A percentile compares a stretch with the other conserved stretches of the same genome.
Evolutionary conservation across 768 basidiomycete species (phyloP).

Genomic region (Arthromyces matolae): DNA sequence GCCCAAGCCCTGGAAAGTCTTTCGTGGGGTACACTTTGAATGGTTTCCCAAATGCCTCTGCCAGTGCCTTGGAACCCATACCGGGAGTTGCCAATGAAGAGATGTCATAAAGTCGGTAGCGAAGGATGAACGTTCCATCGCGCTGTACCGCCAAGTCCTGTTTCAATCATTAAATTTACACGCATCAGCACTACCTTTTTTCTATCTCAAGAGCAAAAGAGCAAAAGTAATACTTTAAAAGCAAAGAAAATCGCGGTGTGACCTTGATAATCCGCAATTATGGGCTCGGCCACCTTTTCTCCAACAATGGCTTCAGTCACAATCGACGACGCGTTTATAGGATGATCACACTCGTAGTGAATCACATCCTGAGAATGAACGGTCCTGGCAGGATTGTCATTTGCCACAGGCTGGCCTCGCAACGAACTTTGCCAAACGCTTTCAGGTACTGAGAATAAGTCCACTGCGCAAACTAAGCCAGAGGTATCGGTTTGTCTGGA

Average conservation of each 20-base stretch:
- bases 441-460: constrained; percentile 61
- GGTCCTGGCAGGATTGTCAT: neutral
- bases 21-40: constrained; percentile 73
- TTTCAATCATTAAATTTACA: neutral
- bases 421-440: constrained; percentile 1
- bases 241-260: constrained; percentile 56
- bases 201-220: too few species aligned
- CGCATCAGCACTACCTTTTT: too few species aligned
- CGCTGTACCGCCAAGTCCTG: constrained; percentile 68
- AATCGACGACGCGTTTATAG: constrained; percentile 38
- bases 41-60: constrained; percentile 62
- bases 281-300: constrained; percentile 57
- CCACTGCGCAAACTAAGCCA: constrained; percentile 69
- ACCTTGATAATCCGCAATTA: constrained; percentile 49
- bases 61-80: constrained; percentile 39
- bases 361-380: constrained; percentile 30
- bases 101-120: constrained; percentile 71
- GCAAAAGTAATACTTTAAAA: constrained; percentile 45
- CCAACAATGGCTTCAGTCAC: constrained; percentile 55
- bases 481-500: constrained; percentile 48
- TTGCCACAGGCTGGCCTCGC: neutral
- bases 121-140: constrained; percentile 63
- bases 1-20: constrained; percentile 66
- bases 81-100: constrained; percentile 33
- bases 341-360: constrained; percentile 29